Evolutionary conservation across 768 basidiomycete species (phyloP).

Genomic region (Heimioporus sp.): DNA sequence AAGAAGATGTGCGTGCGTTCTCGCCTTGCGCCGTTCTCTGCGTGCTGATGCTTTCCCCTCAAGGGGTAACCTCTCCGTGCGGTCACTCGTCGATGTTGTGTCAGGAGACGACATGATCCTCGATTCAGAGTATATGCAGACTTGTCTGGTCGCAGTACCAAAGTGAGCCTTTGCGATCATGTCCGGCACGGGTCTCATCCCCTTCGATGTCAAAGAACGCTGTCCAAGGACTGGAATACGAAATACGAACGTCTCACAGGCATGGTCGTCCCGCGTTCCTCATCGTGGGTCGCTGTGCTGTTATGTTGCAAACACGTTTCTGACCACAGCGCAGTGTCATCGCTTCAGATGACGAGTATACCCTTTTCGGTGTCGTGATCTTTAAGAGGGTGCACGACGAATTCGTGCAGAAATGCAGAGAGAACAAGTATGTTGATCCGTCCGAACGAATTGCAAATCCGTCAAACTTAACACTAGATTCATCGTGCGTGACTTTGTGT

Average conservation of each 20-base stretch:
- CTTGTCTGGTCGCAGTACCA: constrained; percentile 89
- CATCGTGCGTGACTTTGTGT: constrained; percentile 92
- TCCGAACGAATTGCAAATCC: neutral
- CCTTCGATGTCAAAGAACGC: constrained; percentile 48
- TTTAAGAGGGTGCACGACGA: constrained; percentile 92
- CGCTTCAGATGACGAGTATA: constrained; percentile 85
- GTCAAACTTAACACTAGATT: constrained; percentile 45
- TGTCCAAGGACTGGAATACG: constrained; percentile 82
- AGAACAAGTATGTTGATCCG: constrained; percentile 71
- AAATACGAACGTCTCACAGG: constrained; percentile 85
- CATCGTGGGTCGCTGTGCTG: constrained; percentile 53
- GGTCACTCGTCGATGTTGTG: constrained; percentile 83
- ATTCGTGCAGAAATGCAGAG: constrained; percentile 90
- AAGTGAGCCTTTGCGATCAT: constrained; percentile 54
- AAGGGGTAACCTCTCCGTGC: constrained; percentile 94
- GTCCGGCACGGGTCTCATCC: neutral
- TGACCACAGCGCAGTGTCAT: constrained; percentile 52
- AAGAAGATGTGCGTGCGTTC: constrained; percentile 80
- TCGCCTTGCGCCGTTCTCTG: neutral
- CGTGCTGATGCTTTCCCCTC: constrained; percentile 1
- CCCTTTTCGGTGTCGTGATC: constrained; percentile 79
- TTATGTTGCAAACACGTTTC: constrained; percentile 15
- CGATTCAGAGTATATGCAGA: constrained; percentile 93
- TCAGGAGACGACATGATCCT: constrained; percentile 76
- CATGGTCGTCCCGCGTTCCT: constrained; percentile 94